Base-by-base conservation (phyloP, 2,329 filamentous ascomycete species). In the Exophiala xenobiotica region DNA sequence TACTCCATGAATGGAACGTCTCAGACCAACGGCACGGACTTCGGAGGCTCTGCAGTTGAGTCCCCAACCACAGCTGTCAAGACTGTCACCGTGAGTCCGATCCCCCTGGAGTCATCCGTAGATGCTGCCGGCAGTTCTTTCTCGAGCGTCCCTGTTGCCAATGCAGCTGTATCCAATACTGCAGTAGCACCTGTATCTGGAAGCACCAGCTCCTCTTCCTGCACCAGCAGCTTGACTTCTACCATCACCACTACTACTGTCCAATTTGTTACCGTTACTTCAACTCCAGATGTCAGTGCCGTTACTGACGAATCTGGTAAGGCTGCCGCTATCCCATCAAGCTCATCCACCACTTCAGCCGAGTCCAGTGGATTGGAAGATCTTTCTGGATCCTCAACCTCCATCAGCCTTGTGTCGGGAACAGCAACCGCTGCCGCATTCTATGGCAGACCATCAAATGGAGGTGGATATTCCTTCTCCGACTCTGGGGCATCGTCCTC, bases 201-300 rank as follows among this genome's bases (percentile, higher is more conserved):
- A 20, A 43, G 19, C 12, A 31, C 11, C 31, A 43, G 19, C 12
- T 24, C 39, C 12, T 24, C 39, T 12, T 41, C 46, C n/a, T 53
- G 53, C 22, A 49, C 52, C 31, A 51, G 29, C 18, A 48, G 49
- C 42, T 35, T 46, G 35, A 55, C 45, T 33, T 44, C 63, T 5
- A 61, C 56, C 40, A 61, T 62, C 6, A 64, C 62, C 12, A 26
- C 47, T n/a, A 61, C 59, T 12, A 55, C 57, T 12, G 54, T 60
- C 29, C 56, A 66, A 26, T 59, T 56, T 7, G 49, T 66, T 40
- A 66, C 64, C 11, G 61, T 64, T 44, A 65, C 63, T 12, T 58
- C 63, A 38, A 43, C 29, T 45, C 49, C 49, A 26, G 54, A 16
- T 29, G 41, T 18, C 31, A 35, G 31, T 29, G 23, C 14, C 2